Conservation (phyloP, 495 filamentous ascomycete species). For the Penicillium silybi region DNA sequence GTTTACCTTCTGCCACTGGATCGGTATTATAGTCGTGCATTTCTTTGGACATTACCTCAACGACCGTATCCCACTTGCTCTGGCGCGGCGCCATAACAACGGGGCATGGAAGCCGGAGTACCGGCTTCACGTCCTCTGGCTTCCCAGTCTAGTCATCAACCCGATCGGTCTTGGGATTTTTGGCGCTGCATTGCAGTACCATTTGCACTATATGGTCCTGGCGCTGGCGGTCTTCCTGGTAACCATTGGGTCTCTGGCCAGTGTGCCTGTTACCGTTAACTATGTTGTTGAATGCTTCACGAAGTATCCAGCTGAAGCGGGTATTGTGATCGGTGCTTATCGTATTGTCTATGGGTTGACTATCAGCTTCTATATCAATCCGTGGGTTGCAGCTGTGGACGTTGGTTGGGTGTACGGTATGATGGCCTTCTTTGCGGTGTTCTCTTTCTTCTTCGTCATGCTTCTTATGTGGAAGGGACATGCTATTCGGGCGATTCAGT, state of each 20-base stretch:
- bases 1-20: slow-evolving; percentile 48
- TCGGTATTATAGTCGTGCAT: slow-evolving; percentile 40
- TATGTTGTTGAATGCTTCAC: slow-evolving; percentile 49
- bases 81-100: slow-evolving; percentile 27
- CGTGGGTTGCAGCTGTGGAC: slow-evolving; percentile 42
- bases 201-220: slow-evolving; percentile 46
- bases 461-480: slow-evolving; percentile 32
- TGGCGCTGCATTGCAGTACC: slow-evolving; percentile 44
- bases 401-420: slow-evolving; percentile 52
- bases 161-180: slow-evolving; percentile 49
- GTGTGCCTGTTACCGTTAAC: slow-evolving; percentile 44
- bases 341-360: slow-evolving; percentile 41
- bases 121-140: slow-evolving; percentile 44
- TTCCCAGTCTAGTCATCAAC: slow-evolving; percentile 40
- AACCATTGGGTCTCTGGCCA: slow-evolving; percentile 34
- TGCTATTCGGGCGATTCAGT: slow-evolving; percentile 21
- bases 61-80: slow-evolving; percentile 42
- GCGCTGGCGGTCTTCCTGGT: slow-evolving; percentile 43
- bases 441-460: slow-evolving; percentile 35
- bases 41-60: slow-evolving; percentile 41
- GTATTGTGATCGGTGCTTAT: slow-evolving; percentile 38
- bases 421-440: slow-evolving; percentile 44
- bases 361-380: slow-evolving; percentile 45
- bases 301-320: slow-evolving; percentile 38
- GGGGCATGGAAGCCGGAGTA: slow-evolving; percentile 52